Base-by-base conservation (phyloP, 257 asterid genomes). In the Forsythia viridissima region DNA sequence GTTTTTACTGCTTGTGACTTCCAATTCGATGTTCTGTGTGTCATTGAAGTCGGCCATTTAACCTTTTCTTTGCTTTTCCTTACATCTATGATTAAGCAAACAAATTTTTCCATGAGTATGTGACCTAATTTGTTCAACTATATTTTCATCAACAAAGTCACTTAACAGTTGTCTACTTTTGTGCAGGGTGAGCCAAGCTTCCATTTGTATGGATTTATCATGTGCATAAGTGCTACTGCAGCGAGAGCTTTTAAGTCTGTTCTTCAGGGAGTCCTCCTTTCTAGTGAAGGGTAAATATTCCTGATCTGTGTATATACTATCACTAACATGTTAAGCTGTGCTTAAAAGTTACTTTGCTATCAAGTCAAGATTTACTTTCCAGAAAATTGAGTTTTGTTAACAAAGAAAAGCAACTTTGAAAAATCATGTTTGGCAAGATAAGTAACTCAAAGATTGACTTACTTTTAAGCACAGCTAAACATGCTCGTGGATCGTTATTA, bases 211-310 rank as follows among this genome's bases (percentile, higher is more conserved):
- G 99, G 99, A 82, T 95, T 95, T 79, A 85, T 95, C 44, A 95
- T 92, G 97, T 95, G 98, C 83, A 79, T 93, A 77, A 79, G 97
- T 71, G 98, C 99, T 43, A 95, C 99, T 70, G 99, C 99, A 63
- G 98, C 99, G 5, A 90, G 99, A 65, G 99, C 99, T n/a, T 93
- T 93, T 86, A 95, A 95, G 88, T 93, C 99, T 10, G 98, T 93
- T 79, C 99, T 95, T 84, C 98, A 95, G 71, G 97, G 99, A 34
- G 90, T 93, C 71, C 97, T 95, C 59, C 99, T 93, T 74, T 90
- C 99, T 48, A 91, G 83, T 39, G 99, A 95, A 90, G 98, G 98
- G 99, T 93, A 82, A 79, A 69, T 76, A 57, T 41, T 51, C 5
- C 66, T 57, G 18, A 8, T 66, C 8, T 20, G 16, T 12, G 68